phyloP scores from a whole-genome alignment of 805 yeast species.

The Metschnikowia shivogae region DNA sequence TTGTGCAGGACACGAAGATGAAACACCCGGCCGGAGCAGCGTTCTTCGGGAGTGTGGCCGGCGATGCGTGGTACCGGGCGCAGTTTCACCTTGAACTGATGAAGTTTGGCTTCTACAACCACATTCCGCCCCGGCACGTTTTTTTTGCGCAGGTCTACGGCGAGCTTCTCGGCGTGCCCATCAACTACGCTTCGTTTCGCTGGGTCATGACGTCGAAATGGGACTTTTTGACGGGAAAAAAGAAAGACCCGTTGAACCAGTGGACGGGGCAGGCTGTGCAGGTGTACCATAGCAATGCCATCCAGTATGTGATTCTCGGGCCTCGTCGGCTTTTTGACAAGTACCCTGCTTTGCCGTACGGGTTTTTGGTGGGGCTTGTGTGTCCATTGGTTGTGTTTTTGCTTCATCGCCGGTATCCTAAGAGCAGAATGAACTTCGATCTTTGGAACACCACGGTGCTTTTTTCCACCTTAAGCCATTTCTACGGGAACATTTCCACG shows the following conservation, averaged over 20 bases:
- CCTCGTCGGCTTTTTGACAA: constrained; percentile 42
- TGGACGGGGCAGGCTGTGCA: constrained; percentile 48
- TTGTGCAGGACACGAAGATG: constrained; percentile 32
- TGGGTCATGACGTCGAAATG: constrained; percentile 44
- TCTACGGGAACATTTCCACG: constrained; percentile 48
- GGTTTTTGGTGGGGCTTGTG: constrained; percentile 38
- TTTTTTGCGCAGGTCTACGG: constrained; percentile 52
- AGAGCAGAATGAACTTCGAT: constrained; percentile 21
- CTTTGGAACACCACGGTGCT: constrained; percentile 47
- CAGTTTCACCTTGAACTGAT: constrained; percentile 37
- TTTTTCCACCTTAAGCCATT: constrained; percentile 44
- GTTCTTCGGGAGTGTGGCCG: constrained; percentile 49
- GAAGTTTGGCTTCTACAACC: constrained; percentile 52
- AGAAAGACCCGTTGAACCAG: constrained; percentile 44
- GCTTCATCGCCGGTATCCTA: constrained; percentile 27
- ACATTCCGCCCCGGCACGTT: constrained; percentile 47
- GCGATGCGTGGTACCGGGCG: constrained; percentile 51
- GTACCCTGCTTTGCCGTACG: constrained; percentile 42
- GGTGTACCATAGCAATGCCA: constrained; percentile 44
- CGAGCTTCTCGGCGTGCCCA: constrained; percentile 49
- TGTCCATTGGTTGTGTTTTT: constrained; percentile 34
- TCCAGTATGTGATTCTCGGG: constrained; percentile 49
- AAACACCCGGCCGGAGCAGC: constrained; percentile 48
- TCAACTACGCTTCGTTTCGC: constrained; percentile 45
- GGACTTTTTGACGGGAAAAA: constrained; percentile 31